Base-by-base conservation (phyloP, 768 basidiomycete genomes). In the Phlebiopsis flavidoalba region DNA sequence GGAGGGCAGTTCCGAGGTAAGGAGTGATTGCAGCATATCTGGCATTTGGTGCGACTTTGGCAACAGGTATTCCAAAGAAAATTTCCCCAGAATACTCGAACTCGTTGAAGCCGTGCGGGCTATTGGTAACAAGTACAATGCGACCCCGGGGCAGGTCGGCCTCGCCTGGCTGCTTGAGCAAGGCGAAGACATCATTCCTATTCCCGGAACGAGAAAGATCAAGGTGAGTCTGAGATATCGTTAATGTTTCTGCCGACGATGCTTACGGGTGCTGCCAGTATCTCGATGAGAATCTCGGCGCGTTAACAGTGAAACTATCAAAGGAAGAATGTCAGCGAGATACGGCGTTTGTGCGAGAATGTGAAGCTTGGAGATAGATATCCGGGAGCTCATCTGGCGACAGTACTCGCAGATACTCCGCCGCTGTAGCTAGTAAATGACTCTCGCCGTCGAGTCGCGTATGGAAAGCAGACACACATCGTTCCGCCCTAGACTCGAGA, bases 81-180 rank as follows among this genome's bases (percentile, higher is more conserved):
- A 62, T 53, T 69, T 69, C 65, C 65, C 60, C 5, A 75, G 76
- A 74, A 75, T 60, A 69, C 71, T 54, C 68, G 73, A 57, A 71
- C 72, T 65, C 31, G 67, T 52, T 1, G 61, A 63, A 1, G 14
- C 47, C 22, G 55, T 70, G 8, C 60, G 62, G 56, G 12, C 50
- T 43, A 60, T 66, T 53, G 69, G 64, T n/a, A 54, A 61, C 46
- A 59, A 62, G 36, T 57, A 67, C 59, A 55, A 56, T 52, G 69
- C 69, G 8, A 71, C 74, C 0, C 53, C 73, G 0, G 70, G 72
- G 7, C 76, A 79, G 62, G 63, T 77, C 12, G 67, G 72, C 53
- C 65, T 76, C 51, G 68, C 67, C 0, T 67, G 69, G 68, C 48
- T 74, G 15, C 64, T 74, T 2, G 68, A 67, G 10, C 69, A 73